Base-by-base conservation (phyloP, 441 rosid species). In the Erodium moschatum region DNA sequence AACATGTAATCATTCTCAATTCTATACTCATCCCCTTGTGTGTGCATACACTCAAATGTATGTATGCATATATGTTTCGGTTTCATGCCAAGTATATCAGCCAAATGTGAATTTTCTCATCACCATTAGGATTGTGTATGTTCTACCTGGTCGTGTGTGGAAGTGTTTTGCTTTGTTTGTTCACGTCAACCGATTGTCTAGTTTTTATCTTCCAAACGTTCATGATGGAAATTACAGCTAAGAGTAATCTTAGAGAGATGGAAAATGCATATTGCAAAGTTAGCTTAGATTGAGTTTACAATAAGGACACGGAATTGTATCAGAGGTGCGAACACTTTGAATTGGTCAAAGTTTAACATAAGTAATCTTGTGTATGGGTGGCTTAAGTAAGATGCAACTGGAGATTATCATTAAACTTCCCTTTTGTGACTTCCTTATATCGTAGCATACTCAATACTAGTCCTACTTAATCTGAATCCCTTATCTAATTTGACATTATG, bases 1-100 rank as follows among this genome's bases (percentile, higher is more conserved):
- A 85, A 73, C 92, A 85, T 69, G 90, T 87, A 76, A 77, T 69
- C 67, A n/a, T 75, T 77, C 69, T 67, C 38, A 2, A 46, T 66
- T 2, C 74, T 10, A 38, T 50, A 50, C 19, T 2, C 19, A 56
- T 0, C 0, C 58, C 0, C 58, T n/a, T 50, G 16, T 24, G 27
- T 2, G 2, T n/a, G 7, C 19, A 0, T 3, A 61, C 58, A 11
- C 8, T 2, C 44, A 15, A 12, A 67, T 42, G 27, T 21, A 19
- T 60, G 31, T 19, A 20, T 21, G 21, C 20, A 19, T 60, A 19
- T 21, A 19, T 60, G 12, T 20, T 60, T 20, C 1, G 31, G 58
- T 50, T 48, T 48, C 56, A 48, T 48, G 56, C 56, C 16, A 48
- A 13, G 12, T 48, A 11, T 48, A 12, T 48, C 12, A 2, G 15